These are phyloP conservation scores for Luzula sylvatica DNA, from an alignment of 176 grass and related monocot species.

Conservation along the genomic window DNA sequence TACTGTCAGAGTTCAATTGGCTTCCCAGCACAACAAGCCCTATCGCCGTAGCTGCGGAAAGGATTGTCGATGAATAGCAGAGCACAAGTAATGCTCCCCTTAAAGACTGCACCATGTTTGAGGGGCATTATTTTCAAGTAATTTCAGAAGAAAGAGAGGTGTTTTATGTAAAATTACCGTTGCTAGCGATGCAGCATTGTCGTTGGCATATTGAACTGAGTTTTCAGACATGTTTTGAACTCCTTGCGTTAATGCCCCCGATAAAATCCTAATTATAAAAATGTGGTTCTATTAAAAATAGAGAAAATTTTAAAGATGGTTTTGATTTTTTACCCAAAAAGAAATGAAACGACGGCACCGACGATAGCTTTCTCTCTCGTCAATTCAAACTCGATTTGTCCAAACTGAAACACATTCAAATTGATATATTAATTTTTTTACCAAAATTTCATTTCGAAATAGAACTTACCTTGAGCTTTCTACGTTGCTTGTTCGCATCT, in stretches of 20 bases:
- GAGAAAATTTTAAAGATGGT: not conserved
- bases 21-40: slow-evolving; percentile 52
- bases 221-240: slow-evolving; percentile 50
- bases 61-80: slow-evolving; percentile 39
- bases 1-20: slow-evolving; percentile 47
- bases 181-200: slow-evolving; percentile 35
- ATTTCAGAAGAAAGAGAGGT: slow-evolving; percentile 7
- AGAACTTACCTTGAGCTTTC: slow-evolving; percentile 55
- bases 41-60: slow-evolving; percentile 33
- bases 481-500: slow-evolving; percentile 47
- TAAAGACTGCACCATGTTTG: slow-evolving; percentile 44
- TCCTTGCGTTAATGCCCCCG: slow-evolving; percentile 65
- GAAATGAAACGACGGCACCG: slow-evolving; percentile 46
- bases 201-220: slow-evolving; percentile 45
- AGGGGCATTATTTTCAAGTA: not conserved
- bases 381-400: slow-evolving; percentile 59
- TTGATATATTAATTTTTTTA: no score
- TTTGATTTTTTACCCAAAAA: slow-evolving; percentile 62
- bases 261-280: slow-evolving; percentile 47
- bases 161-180: slow-evolving; percentile 35
- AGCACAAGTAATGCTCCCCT: slow-evolving; percentile 51
- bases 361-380: slow-evolving; percentile 48
- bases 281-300: not conserved
- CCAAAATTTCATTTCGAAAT: no score
- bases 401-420: slow-evolving; percentile 44